Conservation (phyloP, 2,329 filamentous ascomycete species). For the Sclerotinia trifoliorum region DNA sequence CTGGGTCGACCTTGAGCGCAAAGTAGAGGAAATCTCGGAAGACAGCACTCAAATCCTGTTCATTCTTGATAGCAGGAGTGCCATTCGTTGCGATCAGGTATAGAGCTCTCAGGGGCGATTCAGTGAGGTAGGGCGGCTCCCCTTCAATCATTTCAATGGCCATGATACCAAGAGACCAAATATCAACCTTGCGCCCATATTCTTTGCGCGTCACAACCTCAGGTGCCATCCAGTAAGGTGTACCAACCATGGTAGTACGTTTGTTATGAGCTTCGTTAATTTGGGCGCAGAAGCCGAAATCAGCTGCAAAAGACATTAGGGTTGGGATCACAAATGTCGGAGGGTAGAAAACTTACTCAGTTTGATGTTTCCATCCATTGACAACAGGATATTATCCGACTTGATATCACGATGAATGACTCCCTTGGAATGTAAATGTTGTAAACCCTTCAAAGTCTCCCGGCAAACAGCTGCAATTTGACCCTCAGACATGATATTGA, state of each 20-base stretch:
- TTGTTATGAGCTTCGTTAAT: constrained; percentile 98
- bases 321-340: neutral
- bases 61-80: constrained; percentile 91
- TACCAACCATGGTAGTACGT: constrained; percentile 98
- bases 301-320: constrained; percentile 58
- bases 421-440: constrained; percentile 94
- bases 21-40: constrained; percentile 93
- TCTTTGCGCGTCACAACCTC: constrained; percentile 97
- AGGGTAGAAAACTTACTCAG: constrained; percentile 64
- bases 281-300: constrained; percentile 98
- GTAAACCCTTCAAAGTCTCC: constrained; percentile 86
- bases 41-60: constrained; percentile 73
- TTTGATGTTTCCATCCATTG: constrained; percentile 94
- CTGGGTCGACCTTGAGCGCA: constrained; percentile 92
- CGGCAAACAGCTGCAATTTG: constrained; percentile 95
- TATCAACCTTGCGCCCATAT: constrained; percentile 97
- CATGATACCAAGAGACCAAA: constrained; percentile 99
- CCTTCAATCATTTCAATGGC: constrained; percentile 99
- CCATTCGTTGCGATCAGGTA: constrained; percentile 98
- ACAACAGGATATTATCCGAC: constrained; percentile 94
- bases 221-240: constrained; percentile 99
- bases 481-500: constrained; percentile 98
- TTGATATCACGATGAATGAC: constrained; percentile 99
- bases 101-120: constrained; percentile 86
- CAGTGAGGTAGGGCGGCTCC: constrained; percentile 93